These are phyloP conservation scores for Baorangia bicolor DNA, from an alignment of 768 basidiomycete genomes.

Conservation along the genomic window DNA sequence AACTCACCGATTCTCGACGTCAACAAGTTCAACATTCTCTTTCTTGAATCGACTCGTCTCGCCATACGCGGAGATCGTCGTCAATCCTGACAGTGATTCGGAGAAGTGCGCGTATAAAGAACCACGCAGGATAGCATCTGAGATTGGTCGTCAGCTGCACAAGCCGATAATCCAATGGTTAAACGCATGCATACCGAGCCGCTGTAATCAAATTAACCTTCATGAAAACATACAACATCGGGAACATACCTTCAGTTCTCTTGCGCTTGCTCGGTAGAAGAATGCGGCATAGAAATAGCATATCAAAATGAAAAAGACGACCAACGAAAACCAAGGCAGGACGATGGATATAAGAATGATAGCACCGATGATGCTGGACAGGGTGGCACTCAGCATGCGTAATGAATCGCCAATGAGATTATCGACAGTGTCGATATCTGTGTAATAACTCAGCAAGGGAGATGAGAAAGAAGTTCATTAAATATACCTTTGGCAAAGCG, in stretches of 20 bases:
- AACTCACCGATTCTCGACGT: slow-evolving; percentile 75
- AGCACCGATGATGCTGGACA: slow-evolving; percentile 67
- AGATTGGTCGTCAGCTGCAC: neutral
- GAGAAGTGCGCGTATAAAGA: slow-evolving; percentile 91
- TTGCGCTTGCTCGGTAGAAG: slow-evolving; percentile 84
- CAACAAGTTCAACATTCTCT: slow-evolving; percentile 74
- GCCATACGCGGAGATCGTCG: slow-evolving; percentile 87
- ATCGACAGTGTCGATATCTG: slow-evolving; percentile 78
- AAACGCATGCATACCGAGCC: slow-evolving; percentile 45
- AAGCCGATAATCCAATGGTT: neutral
- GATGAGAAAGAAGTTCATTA: neutral
- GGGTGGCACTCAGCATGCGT: slow-evolving; percentile 67
- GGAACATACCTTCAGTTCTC: slow-evolving; percentile 72
- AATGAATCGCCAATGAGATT: slow-evolving; percentile 73
- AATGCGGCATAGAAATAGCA: slow-evolving; percentile 69
- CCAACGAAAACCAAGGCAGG: slow-evolving; percentile 83
- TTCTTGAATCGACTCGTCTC: slow-evolving; percentile 71
- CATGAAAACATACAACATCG: neutral
- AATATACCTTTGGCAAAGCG: slow-evolving; percentile 74
- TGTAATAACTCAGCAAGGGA: neutral
- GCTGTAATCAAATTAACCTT: slow-evolving; percentile 34
- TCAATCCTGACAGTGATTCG: slow-evolving; percentile 82
- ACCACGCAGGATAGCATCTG: slow-evolving; percentile 83
- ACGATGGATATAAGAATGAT: slow-evolving; percentile 76
- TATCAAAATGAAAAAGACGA: slow-evolving; percentile 55